phyloP scores from a whole-genome alignment of 2,329 filamentous ascomycete species.

The Verticillium nonalfalfae region DNA sequence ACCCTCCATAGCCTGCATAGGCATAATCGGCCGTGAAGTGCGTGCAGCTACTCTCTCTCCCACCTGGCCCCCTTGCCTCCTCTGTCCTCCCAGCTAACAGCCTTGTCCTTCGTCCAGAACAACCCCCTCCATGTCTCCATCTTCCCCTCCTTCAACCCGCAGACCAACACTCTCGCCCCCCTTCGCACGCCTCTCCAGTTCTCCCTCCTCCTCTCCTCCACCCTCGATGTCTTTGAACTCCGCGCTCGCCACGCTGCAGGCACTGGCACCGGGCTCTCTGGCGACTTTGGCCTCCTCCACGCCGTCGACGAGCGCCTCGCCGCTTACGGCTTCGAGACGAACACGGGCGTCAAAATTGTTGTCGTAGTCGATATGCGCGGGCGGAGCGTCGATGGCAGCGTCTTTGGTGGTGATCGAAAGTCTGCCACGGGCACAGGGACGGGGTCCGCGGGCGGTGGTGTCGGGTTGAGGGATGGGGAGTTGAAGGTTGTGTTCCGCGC shows the following conservation, averaged over 20 bases:
- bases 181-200: constrained; percentile 78
- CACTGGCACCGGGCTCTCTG: constrained; percentile 48
- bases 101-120: constrained; percentile 51
- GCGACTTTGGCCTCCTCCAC: constrained; percentile 87
- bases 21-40: constrained; percentile 90
- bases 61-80: not conserved
- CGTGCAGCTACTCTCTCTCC: not conserved
- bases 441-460: constrained; percentile 31
- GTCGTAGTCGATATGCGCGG: constrained; percentile 91
- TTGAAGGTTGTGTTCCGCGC: constrained; percentile 85
- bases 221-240: constrained; percentile 89
- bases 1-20: constrained; percentile 86
- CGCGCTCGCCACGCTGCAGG: constrained; percentile 63
- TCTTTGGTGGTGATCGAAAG: constrained; percentile 4
- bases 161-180: constrained; percentile 44
- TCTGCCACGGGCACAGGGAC: not conserved
- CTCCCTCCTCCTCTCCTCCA: constrained; percentile 83
- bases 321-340: constrained; percentile 94
- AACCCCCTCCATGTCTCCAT: constrained; percentile 91
- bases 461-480: constrained; percentile 78
- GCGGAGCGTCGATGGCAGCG: constrained; percentile 36
- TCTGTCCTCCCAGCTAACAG: constrained; percentile 6
- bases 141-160: constrained; percentile 67
- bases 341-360: constrained; percentile 87
- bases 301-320: constrained; percentile 89